Percentiles rank a stretch among this genome's conserved stretches.
These are phyloP conservation scores for Tieghemiomyces parasiticus DNA, from an alignment of 192 early-diverging fungal genomes.

Conservation along the genomic window DNA sequence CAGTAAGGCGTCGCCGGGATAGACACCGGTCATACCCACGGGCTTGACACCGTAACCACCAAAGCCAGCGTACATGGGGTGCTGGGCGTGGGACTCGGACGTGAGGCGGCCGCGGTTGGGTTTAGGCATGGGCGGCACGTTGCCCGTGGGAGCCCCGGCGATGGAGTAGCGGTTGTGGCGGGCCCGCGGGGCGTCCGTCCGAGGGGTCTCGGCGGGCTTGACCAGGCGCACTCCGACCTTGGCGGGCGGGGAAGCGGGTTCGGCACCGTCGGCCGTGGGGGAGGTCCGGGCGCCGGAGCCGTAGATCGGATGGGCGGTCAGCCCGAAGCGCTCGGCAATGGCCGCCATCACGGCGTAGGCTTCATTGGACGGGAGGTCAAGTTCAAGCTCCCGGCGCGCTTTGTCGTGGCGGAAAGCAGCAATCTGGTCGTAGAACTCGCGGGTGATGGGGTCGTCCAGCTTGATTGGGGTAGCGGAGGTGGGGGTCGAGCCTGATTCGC, in stretches of 20 bases:
- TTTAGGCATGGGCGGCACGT: conserved; percentile 4
- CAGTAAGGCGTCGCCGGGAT: neutral
- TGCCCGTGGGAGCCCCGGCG: neutral
- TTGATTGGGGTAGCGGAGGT: conserved; percentile 30
- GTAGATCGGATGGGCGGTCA: conserved; percentile 4
- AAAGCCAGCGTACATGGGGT: neutral
- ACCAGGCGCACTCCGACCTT: conserved; percentile 9
- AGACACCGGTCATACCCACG: neutral
- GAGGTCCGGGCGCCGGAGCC: neutral
- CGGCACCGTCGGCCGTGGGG: conserved; percentile 7
- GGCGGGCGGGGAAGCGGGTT: conserved; percentile 7
- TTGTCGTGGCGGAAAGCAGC: conserved; percentile 57
- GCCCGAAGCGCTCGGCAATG: conserved; percentile 55
- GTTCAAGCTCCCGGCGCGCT: conserved; percentile 43
- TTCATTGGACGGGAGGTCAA: conserved; percentile 31
- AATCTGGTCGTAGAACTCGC: conserved; percentile 53
- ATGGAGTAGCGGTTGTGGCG: conserved; percentile 9
- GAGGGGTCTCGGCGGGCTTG: conserved; percentile 14
- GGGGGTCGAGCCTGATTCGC: conserved; percentile 9
- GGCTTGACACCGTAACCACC: neutral
- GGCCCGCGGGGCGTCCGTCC: neutral
- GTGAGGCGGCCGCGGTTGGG: conserved; percentile 4
- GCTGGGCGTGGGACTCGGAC: neutral
- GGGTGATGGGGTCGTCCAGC: conserved; percentile 52
- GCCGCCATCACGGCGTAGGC: conserved; percentile 42